Percentiles rank a stretch among this genome's conserved stretches.
phyloP scores from a whole-genome alignment of 371 early-diverging fungal genomes.

The Mortierella sp. region DNA sequence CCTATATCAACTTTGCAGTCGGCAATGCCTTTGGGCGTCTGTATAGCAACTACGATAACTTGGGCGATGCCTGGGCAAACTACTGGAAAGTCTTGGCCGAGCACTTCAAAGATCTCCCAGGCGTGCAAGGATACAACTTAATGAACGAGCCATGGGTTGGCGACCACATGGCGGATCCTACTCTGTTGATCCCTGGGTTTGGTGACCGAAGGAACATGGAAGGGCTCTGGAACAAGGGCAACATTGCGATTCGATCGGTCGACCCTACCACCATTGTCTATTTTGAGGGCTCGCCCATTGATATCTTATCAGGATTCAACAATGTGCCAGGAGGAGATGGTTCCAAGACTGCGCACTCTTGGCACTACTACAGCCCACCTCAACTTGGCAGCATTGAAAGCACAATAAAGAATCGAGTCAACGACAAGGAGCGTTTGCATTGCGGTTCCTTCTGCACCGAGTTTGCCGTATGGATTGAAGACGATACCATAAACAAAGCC shows the following conservation, averaged over 20 bases:
- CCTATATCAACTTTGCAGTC: constrained; percentile 59
- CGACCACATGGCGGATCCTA: constrained; percentile 57
- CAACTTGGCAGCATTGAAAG: constrained; percentile 53
- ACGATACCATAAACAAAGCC: constrained; percentile 16
- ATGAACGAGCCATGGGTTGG: constrained; percentile 71
- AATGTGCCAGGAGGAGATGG: constrained; percentile 63
- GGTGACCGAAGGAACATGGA: constrained; percentile 59
- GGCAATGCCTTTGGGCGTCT: constrained; percentile 63
- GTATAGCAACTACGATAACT: constrained; percentile 62
- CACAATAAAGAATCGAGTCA: constrained; percentile 55
- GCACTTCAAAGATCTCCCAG: constrained; percentile 54
- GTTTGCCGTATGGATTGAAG: constrained; percentile 55
- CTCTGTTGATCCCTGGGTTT: constrained; percentile 52
- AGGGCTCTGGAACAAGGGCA: constrained; percentile 62
- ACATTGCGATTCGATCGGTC: constrained; percentile 57
- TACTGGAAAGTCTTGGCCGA: constrained; percentile 63
- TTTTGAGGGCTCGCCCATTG: constrained; percentile 64
- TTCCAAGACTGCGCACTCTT: constrained; percentile 49
- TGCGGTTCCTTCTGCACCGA: constrained; percentile 58
- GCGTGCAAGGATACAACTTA: constrained; percentile 68
- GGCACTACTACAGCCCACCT: constrained; percentile 60
- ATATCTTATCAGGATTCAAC: constrained; percentile 61
- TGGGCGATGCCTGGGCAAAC: constrained; percentile 61
- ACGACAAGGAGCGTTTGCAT: constrained; percentile 53
- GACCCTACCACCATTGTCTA: constrained; percentile 60